phyloP scores from a whole-genome alignment of 441 rosid genomes.

The Metrosideros polymorpha region DNA sequence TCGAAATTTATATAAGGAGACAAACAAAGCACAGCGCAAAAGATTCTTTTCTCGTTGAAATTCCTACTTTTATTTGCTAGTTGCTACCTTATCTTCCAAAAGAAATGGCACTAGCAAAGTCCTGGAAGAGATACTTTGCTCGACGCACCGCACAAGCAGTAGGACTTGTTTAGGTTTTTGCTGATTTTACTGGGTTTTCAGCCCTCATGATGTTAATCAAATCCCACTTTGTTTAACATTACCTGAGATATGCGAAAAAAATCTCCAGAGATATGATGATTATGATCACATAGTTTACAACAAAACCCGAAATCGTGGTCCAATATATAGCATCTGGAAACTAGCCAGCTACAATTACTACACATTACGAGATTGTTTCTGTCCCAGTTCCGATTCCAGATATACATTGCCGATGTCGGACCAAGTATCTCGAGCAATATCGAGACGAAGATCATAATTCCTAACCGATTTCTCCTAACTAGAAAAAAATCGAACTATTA shows the following conservation, averaged over 20 bases:
- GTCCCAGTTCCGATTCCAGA: background rate
- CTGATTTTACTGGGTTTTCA: background rate
- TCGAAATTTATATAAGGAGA: background rate
- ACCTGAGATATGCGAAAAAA: background rate
- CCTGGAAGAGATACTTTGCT: background rate
- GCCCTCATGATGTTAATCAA: background rate
- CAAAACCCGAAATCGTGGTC: background rate
- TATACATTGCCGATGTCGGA: background rate
- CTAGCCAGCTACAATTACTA: background rate
- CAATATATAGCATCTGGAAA: background rate
- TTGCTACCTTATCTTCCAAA: background rate
- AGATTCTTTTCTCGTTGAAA: background rate
- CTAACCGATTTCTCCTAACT: background rate
- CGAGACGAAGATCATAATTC: background rate
- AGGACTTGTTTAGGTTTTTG: background rate
- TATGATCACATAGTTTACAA: background rate
- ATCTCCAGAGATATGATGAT: background rate
- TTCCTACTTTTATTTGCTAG: fast-evolving
- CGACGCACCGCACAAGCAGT: background rate
- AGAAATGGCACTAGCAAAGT: background rate
- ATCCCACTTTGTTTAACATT: background rate
- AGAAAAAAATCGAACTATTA: background rate
- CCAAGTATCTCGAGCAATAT: background rate
- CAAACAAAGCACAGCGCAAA: background rate
- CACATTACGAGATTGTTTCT: background rate